phyloP scores from a whole-genome alignment of 805 yeast species.

The Jamesozyma lodderae region DNA sequence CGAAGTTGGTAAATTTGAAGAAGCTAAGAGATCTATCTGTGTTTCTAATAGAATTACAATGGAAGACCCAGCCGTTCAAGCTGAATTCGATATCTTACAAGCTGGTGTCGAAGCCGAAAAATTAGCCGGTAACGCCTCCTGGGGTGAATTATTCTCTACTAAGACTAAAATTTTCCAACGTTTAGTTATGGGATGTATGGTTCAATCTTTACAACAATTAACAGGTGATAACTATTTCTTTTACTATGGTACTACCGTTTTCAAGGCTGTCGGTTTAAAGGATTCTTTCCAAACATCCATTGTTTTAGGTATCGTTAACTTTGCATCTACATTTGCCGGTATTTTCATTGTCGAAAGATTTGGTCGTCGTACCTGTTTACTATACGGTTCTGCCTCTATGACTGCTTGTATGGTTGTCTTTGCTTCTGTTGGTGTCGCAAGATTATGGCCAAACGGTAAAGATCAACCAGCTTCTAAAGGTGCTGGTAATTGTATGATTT shows the following conservation, averaged over 20 bases:
- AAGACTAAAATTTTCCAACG: slow-evolving; percentile 33
- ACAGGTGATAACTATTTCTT: slow-evolving; percentile 20
- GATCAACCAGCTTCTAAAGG: slow-evolving; percentile 40
- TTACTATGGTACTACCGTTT: background rate
- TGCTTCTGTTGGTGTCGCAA: slow-evolving; percentile 30
- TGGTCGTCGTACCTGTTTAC: slow-evolving; percentile 32
- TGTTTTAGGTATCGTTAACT: slow-evolving; percentile 35
- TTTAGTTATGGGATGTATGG: slow-evolving; percentile 2
- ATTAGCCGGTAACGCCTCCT: slow-evolving; percentile 54
- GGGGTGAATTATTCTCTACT: slow-evolving; percentile 58
- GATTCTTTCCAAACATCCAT: slow-evolving; percentile 54
- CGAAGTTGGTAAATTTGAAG: slow-evolving; percentile 45
- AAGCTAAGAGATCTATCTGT: slow-evolving; percentile 51
- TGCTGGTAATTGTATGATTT: slow-evolving; percentile 63
- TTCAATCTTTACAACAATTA: slow-evolving; percentile 3
- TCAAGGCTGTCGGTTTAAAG: slow-evolving; percentile 24
- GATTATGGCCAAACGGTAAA: slow-evolving; percentile 24
- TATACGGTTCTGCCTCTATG: slow-evolving; percentile 2
- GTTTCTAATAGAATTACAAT: slow-evolving; percentile 45
- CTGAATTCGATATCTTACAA: slow-evolving; percentile 47
- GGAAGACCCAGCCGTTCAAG: slow-evolving; percentile 47
- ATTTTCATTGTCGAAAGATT: slow-evolving; percentile 2
- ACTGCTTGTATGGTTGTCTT: slow-evolving; percentile 2
- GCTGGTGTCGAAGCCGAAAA: slow-evolving; percentile 53
- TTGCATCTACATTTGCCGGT: slow-evolving; percentile 3